A percentile compares a stretch with the other conserved stretches of the same genome.
Evolutionary conservation across 2,329 filamentous ascomycete genomes (phyloP).

Genomic region (Cladosporium sp.): DNA sequence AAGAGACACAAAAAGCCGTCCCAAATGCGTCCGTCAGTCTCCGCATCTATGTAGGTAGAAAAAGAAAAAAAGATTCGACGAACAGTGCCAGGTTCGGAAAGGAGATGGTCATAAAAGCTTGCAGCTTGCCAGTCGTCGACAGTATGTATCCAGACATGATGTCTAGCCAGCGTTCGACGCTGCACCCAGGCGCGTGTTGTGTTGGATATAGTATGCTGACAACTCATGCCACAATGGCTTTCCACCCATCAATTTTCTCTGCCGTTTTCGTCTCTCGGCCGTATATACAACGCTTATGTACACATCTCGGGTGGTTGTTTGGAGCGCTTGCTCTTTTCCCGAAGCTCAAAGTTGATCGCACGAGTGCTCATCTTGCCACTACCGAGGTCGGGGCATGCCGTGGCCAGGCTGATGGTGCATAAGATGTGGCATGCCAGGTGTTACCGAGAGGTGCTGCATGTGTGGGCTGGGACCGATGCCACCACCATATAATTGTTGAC

Average conservation of each 20-base stretch:
- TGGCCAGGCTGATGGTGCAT: conserved; percentile 7
- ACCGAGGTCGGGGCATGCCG: neutral
- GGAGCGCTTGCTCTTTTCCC: neutral
- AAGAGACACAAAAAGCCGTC: too few species aligned
- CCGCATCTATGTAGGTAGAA: too few species aligned
- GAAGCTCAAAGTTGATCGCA: too few species aligned
- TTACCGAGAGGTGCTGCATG: neutral
- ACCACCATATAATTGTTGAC: conserved; percentile 53
- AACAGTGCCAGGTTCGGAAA: too few species aligned
- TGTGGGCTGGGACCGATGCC: neutral
- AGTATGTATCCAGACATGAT: neutral
- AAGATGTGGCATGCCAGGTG: neutral
- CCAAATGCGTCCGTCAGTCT: too few species aligned
- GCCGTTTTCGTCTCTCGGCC: neutral
- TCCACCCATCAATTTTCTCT: neutral
- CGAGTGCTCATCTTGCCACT: neutral
- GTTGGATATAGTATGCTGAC: too few species aligned
- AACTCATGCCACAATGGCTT: too few species aligned
- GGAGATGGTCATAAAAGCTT: too few species aligned
- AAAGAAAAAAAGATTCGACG: too few species aligned
- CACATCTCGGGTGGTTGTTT: neutral
- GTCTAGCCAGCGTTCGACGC: neutral
- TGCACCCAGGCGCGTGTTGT: neutral
- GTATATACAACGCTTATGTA: conserved; percentile 1
- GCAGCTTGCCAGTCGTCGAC: neutral